Base-by-base conservation (phyloP, 2,329 filamentous ascomycete genomes). In the Cytospora schulzeri region DNA sequence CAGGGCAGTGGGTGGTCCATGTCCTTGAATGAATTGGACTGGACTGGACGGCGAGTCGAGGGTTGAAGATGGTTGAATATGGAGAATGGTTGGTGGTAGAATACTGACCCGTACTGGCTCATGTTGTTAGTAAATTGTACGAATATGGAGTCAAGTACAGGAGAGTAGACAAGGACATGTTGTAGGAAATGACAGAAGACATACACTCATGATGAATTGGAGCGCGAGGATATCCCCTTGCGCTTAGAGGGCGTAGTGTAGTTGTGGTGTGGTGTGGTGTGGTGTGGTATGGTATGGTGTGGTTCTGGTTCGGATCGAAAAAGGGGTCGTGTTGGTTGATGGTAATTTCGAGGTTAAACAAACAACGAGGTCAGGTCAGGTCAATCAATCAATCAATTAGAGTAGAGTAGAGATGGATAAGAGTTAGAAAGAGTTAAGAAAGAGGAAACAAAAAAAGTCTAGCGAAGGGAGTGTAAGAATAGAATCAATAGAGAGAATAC, bases 21-120 rank as follows among this genome's bases (percentile, higher is more conserved):
- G n/a, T 45, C 19, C 17, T n/a, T 1, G 45, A 8, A n/a, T 48
- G 41, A 3, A 24, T n/a, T 48, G 45, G 45, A 14, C 45, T 48
- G 45, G n/a, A 9, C 38, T 24, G 45, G 11, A 45, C 19, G 41
- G 41, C 41, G 41, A 22, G 19, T 4, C 41, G 41, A n/a, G 41
- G 41, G 19, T 9, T 45, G 41, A 45, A 6, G 22, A 22, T 11
- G 41, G n/a, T 24, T 48, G 45, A 6, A 15, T 48, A 15, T 48
- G n/a, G 45, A 8, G 17, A 15, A 22, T 22, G 7, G 24, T 22
- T 52, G 28, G 64, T 63, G 68, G 45, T 65, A 67, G 33, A 68
- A 56, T 68, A 82, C 81, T 77, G 76, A 85, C 83, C 83, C 81
- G 82, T 85, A 85, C 83, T 85, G 77, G 66, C 72, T 70, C 76